Base-by-base conservation (phyloP, 202 grass and related monocot genomes). In the Setaria viridis region DNA sequence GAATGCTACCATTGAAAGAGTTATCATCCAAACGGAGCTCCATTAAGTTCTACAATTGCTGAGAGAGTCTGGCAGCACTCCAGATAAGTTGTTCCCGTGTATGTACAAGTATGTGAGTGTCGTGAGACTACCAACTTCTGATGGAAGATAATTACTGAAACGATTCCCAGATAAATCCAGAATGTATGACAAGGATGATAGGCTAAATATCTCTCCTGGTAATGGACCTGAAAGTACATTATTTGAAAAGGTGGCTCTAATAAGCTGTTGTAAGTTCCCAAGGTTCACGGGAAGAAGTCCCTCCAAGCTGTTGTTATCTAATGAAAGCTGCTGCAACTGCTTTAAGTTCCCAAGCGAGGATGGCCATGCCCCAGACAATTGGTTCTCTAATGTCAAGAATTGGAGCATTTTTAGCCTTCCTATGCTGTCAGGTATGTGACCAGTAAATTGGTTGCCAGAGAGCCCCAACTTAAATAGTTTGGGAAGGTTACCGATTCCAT, bases 281-380 rank as follows among this genome's bases (percentile, higher is more conserved):
- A 92, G n/a, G 37, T 15, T 89, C 16, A 37, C 29, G 0, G 90
- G 87, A 70, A 92, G 74, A 72, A 29, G n/a, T 7, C 84, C 91
- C 37, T 72, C 34, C 6, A 93, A 71, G 3, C 43, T 45, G 20
- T 82, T 92, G 25, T 68, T 60, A 45, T 74, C 62, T 41, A 71
- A 11, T 17, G 21, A 39, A 12, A 90, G 33, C 9, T 33, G 7
- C 11, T 62, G 51, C 48, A 87, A 60, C 19, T 54, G 45, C 0
- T 59, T 85, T 9, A 91, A 62, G 49, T 91, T 91, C 10, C 87
- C 87, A 11, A 90, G 56, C 0, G 81, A 87, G 17, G 60, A 60
- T 1, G 85, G 85, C 12, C 90, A 87, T 25, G 5, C 19, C 7
- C 91, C 87, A 0, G 81, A 90, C 11, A 90, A 62, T 1, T 29